These are phyloP conservation scores for Xylaria sp. DNA, from an alignment of 2,329 filamentous ascomycete genomes.

Conservation along the genomic window DNA sequence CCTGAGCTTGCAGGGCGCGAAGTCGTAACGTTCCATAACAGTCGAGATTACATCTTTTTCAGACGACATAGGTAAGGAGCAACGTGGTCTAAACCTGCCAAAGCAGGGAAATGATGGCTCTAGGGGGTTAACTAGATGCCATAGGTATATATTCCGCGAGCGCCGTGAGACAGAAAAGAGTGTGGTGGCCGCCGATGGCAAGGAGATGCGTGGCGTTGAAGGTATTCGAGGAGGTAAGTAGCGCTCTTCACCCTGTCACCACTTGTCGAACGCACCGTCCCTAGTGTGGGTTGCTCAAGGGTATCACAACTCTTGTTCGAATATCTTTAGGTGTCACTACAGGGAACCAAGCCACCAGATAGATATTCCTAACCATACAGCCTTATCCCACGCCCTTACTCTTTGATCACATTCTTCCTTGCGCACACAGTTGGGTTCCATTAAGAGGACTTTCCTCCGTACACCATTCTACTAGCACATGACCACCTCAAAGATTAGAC, in stretches of 20 bases:
- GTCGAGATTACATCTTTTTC: conserved; percentile 94
- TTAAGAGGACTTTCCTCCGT: background rate
- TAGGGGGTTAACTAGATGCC: too few relatives aligned
- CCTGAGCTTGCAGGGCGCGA: conserved; percentile 80
- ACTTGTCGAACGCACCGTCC: background rate
- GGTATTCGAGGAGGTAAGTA: conserved; percentile 68
- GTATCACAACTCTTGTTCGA: background rate
- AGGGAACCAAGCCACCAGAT: background rate
- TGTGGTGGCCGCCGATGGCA: conserved; percentile 80
- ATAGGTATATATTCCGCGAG: conserved; percentile 92
- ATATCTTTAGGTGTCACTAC: background rate
- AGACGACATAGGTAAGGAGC: conserved; percentile 90
- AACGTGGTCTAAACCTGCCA: too few relatives aligned
- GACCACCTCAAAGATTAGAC: background rate
- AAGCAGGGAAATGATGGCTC: too few relatives aligned
- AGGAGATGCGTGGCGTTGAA: conserved; percentile 83
- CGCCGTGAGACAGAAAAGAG: conserved; percentile 87
- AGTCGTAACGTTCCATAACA: background rate
- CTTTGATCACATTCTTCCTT: background rate
- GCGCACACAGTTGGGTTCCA: background rate
- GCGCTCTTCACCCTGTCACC: background rate
- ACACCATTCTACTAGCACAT: background rate
- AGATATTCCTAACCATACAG: background rate
- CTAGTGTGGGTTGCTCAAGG: background rate
- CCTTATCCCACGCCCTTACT: background rate